Percentiles rank a stretch among this genome's conserved stretches.
Evolutionary conservation across 805 yeast species (phyloP).

Genomic region (Scheffersomyces ergatensis): DNA sequence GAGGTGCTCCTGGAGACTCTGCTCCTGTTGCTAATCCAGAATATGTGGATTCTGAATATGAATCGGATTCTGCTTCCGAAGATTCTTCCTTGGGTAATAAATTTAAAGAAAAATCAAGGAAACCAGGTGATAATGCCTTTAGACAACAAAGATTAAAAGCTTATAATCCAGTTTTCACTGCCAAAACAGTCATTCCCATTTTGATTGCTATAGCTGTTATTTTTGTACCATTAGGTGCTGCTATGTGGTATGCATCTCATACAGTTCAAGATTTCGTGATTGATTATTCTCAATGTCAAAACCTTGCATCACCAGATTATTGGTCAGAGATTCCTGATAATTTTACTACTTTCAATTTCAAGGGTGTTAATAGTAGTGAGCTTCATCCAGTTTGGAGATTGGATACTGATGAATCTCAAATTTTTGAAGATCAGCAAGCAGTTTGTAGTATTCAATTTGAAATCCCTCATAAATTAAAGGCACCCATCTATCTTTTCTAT

Average conservation of each 20-base stretch:
- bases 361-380: constrained; percentile 13
- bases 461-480: constrained; percentile 29
- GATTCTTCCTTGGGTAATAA: constrained; percentile 32
- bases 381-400: constrained; percentile 34
- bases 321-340: constrained; percentile 38
- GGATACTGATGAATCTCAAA: constrained; percentile 38
- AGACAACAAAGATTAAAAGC: constrained; percentile 57
- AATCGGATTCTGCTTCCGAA: constrained; percentile 44
- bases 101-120: constrained; percentile 48
- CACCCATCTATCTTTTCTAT: constrained; percentile 43
- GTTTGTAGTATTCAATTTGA: constrained; percentile 44
- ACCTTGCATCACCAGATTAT: constrained; percentile 25
- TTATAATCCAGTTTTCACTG: constrained; percentile 44
- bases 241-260: constrained; percentile 45
- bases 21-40: not conserved
- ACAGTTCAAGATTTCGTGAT: constrained; percentile 36
- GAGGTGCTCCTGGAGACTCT: no score
- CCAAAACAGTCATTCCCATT: constrained; percentile 40
- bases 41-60: constrained; percentile 19
- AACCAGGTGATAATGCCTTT: constrained; percentile 62
- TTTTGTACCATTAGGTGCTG: constrained; percentile 44
- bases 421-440: constrained; percentile 46
- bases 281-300: constrained; percentile 41
- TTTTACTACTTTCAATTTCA: constrained; percentile 37
- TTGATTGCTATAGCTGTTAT: constrained; percentile 36